Conservation (phyloP, 2,329 filamentous ascomycete species). For the Metarhizium brunneum region DNA sequence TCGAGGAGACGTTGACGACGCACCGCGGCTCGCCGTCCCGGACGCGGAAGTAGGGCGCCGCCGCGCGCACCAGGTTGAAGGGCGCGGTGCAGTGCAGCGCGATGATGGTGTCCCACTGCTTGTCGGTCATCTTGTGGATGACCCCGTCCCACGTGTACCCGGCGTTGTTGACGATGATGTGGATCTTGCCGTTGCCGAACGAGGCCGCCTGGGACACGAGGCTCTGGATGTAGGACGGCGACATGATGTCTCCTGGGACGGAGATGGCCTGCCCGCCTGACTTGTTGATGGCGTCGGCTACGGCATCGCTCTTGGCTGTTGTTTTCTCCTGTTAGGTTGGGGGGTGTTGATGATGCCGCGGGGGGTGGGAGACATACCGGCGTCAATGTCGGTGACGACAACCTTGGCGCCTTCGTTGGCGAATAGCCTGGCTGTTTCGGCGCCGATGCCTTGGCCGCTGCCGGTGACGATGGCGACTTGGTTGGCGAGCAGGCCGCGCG, state of each 20-base stretch:
- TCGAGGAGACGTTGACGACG: slow-evolving; percentile 78
- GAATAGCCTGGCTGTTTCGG: slow-evolving; percentile 72
- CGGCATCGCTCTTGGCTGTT: slow-evolving; percentile 55
- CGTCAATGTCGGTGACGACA: slow-evolving; percentile 75
- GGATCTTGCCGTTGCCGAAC: slow-evolving; percentile 80
- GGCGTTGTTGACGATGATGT: slow-evolving; percentile 87
- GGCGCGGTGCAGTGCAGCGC: slow-evolving; percentile 76
- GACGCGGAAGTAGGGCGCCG: slow-evolving; percentile 80
- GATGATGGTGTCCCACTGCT: slow-evolving; percentile 85
- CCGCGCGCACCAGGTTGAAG: slow-evolving; percentile 72
- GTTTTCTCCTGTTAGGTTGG: not conserved
- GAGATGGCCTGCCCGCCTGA: slow-evolving; percentile 60
- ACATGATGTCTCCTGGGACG: slow-evolving; percentile 68
- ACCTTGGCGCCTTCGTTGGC: slow-evolving; percentile 84
- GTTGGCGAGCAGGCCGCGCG: slow-evolving; percentile 65
- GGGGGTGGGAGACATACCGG: slow-evolving; percentile 32
- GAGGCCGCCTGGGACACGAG: slow-evolving; percentile 69
- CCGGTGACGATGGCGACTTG: slow-evolving; percentile 86
- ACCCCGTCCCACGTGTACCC: slow-evolving; percentile 91
- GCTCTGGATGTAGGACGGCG: slow-evolving; percentile 57
- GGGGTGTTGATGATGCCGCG: not conserved
- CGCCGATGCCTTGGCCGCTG: slow-evolving; percentile 79
- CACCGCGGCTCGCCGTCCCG: slow-evolving; percentile 70
- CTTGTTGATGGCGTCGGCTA: slow-evolving; percentile 61
- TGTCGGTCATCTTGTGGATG: slow-evolving; percentile 85